Conservation (phyloP, 768 basidiomycete species). For the Austroboletus eburneus region DNA sequence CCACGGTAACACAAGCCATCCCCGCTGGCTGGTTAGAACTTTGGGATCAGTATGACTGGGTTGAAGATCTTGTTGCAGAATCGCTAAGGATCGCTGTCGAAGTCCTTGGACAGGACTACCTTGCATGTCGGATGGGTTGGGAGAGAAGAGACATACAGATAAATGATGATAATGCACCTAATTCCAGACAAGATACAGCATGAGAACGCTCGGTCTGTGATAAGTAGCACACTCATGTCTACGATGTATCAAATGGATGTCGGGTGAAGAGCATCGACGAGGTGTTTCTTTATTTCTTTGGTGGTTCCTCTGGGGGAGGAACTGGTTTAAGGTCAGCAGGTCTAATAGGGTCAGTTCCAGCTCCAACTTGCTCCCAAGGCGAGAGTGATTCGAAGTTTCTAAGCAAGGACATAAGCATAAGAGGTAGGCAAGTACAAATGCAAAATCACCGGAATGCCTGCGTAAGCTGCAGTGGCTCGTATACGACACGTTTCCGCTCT, state of each 20-base stretch:
- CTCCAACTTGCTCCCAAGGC: slow-evolving; percentile 95
- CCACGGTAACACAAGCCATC: slow-evolving; percentile 78
- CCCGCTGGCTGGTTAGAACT: slow-evolving; percentile 83
- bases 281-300: slow-evolving; percentile 60
- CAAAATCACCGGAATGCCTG: slow-evolving; percentile 87
- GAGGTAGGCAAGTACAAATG: not conserved
- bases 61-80: slow-evolving; percentile 92
- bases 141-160: slow-evolving; percentile 31
- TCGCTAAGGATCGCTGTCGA: slow-evolving; percentile 80
- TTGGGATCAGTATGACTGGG: slow-evolving; percentile 94
- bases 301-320: slow-evolving; percentile 70
- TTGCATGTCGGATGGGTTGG: slow-evolving; percentile 86
- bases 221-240: slow-evolving; percentile 4
- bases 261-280: not conserved
- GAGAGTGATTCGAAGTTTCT: slow-evolving; percentile 93
- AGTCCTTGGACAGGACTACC: slow-evolving; percentile 88
- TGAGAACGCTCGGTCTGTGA: slow-evolving; percentile 3
- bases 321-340: slow-evolving; percentile 76
- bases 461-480: slow-evolving; percentile 95
- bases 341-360: slow-evolving; percentile 48
- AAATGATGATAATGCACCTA: slow-evolving; percentile 6
- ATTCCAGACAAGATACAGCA: slow-evolving; percentile 7
- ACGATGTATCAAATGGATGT: slow-evolving; percentile 14
- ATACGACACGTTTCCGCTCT: slow-evolving; percentile 94
- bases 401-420: slow-evolving; percentile 1